phyloP scores from a whole-genome alignment of 2,329 filamentous ascomycete species.

The Biscogniauxia sp. region DNA sequence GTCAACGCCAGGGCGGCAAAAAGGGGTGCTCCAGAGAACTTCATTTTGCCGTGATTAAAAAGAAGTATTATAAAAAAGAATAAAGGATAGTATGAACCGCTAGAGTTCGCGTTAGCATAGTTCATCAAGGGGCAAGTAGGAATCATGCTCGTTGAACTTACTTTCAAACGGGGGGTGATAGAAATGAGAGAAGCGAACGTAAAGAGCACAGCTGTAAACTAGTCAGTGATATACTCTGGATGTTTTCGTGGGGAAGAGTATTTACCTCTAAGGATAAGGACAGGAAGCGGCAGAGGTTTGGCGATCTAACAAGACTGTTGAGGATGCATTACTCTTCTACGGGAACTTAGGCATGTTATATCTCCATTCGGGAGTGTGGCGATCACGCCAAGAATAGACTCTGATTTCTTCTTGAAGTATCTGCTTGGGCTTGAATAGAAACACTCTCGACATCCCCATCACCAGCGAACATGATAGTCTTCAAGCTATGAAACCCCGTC shows the following conservation, averaged over 20 bases:
- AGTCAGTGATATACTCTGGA: slow-evolving; percentile 9
- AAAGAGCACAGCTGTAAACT: slow-evolving; percentile 28
- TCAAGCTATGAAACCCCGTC: background rate
- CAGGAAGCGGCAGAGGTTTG: background rate
- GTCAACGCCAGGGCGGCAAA: slow-evolving; percentile 27
- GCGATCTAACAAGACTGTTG: background rate
- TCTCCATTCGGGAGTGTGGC: background rate
- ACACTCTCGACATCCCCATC: background rate
- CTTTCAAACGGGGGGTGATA: slow-evolving; percentile 26
- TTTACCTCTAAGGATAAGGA: slow-evolving; percentile 10
- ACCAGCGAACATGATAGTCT: background rate
- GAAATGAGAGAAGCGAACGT: slow-evolving; percentile 17
- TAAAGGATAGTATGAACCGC: slow-evolving; percentile 10
- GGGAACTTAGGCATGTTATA: background rate
- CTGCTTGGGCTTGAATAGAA: background rate
- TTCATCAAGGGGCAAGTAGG: background rate
- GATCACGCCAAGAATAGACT: background rate
- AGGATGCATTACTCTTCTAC: background rate
- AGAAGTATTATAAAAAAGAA: slow-evolving; percentile 8
- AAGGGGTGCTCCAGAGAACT: slow-evolving; percentile 21
- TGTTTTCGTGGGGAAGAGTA: background rate
- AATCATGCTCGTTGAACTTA: slow-evolving; percentile 8
- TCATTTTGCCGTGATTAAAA: slow-evolving; percentile 21
- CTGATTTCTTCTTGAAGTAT: background rate
- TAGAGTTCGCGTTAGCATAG: slow-evolving; percentile 9